Base-by-base conservation (phyloP, 2,329 filamentous ascomycete genomes). In the Ascochyta pisi region DNA sequence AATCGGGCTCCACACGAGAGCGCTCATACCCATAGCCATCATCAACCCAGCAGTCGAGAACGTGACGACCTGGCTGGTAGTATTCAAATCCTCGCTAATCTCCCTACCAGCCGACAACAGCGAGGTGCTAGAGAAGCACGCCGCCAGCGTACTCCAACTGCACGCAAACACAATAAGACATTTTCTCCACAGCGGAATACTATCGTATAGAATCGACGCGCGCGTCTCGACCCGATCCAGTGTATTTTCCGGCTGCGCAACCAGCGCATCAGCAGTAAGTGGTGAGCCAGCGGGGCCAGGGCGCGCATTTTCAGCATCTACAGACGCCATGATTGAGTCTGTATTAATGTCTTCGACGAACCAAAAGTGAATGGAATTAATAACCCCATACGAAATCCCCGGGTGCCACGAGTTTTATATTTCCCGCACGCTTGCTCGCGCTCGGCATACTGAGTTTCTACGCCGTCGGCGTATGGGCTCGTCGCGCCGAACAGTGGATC, bases 81-180 rank as follows among this genome's bases (percentile, higher is more conserved):
- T 78, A 10, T 61, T 44, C 51, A 78, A 75, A 8, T 78, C 74
- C 7, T 48, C 44, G 3, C 76, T 72, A 51, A 80, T 79, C 60
- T 79, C 76, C 12, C 70, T 70, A 6, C 68, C 69, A 1, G 77
- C 78, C 19, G 75, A 72, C 12, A 80, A 64, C 16, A 79, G 59
- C 3, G 77, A 76, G 10, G 78, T 79, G 57, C 72, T 76, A n/a
- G 74, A 77, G 58, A 78, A 80, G 35, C 77, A 77, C 7, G 75
- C 69, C 1, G 73, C 67, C 5, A 79, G 65, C 2, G 77, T 75
- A 66, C 77, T 74, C 76, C 76, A 80, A 56, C 75, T 77, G 24
- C 74, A 73, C 10, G 73, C 61, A 58, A 79, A 78, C 37, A 79
- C 66, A 24, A 80, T 77, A 22, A 78, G 62, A 22, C 58, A 71